These are phyloP conservation scores for Backusella liffmaniae DNA, from an alignment of 192 early-diverging fungal species.

Conservation along the genomic window DNA sequence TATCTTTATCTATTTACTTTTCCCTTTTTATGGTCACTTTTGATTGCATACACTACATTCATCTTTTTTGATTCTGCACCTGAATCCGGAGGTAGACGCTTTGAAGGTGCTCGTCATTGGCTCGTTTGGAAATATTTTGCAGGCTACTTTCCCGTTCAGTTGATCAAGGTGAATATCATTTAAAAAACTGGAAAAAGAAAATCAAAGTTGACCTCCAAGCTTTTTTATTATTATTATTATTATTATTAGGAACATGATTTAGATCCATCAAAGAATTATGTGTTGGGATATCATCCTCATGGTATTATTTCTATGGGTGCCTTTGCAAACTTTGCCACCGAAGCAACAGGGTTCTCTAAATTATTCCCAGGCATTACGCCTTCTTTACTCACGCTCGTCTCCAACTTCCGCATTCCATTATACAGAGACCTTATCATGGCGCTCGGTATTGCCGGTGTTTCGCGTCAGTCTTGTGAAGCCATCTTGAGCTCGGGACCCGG, in stretches of 20 bases:
- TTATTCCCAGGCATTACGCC: slow-evolving; percentile 79
- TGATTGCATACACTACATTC: slow-evolving; percentile 77
- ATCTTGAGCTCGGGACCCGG: slow-evolving; percentile 73
- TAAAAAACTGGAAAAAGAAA: not conserved
- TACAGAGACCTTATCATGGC: slow-evolving; percentile 83
- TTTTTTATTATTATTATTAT: slow-evolving; percentile 12
- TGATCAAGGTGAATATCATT: slow-evolving; percentile 58
- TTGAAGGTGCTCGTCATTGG: slow-evolving; percentile 47
- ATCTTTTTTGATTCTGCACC: slow-evolving; percentile 73
- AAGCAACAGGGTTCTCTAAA: slow-evolving; percentile 71
- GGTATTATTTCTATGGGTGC: slow-evolving; percentile 86
- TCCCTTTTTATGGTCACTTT: slow-evolving; percentile 52
- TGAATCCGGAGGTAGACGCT: slow-evolving; percentile 74
- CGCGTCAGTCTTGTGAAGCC: slow-evolving; percentile 69
- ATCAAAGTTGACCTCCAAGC: no score
- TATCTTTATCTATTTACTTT: slow-evolving; percentile 64
- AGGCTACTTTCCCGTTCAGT: slow-evolving; percentile 76
- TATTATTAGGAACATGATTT: slow-evolving; percentile 67
- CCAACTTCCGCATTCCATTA: slow-evolving; percentile 84
- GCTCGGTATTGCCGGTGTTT: slow-evolving; percentile 76
- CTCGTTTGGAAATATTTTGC: slow-evolving; percentile 75
- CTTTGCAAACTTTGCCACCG: slow-evolving; percentile 79
- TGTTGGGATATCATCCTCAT: slow-evolving; percentile 94
- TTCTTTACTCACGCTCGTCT: slow-evolving; percentile 76
- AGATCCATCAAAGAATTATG: slow-evolving; percentile 81